Evolutionary conservation across 1,139 yeast genomes (phyloP), one percentile per base, ranked within the genome.

Genomic region (Wickerhamomyces sp.): DNA sequence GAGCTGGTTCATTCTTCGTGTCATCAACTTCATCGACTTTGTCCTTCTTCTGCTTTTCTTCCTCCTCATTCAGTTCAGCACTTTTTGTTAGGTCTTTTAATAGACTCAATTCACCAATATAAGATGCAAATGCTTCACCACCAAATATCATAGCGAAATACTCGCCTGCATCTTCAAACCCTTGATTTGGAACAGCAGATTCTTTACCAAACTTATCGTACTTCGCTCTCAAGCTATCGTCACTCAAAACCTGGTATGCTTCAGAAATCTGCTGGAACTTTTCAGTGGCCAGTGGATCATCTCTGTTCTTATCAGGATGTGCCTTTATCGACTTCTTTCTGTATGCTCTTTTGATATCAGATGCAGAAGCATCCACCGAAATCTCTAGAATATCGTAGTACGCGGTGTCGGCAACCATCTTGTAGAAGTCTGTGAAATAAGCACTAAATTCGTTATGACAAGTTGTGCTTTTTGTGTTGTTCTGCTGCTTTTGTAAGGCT

Each of bases 221-320:
- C 45, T 82, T 78, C 22, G 78, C 72, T 47, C 97, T 72, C 45
- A 88, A 70, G 19, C 74, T 72, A 3, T 80, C 80, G 59, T 87
- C 94, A 48, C 89, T 78, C 47, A 90, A 67, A 2, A 90, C 95
- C 59, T 84, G 94, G 57, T 84, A 85, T 2, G 94, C 95, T 57
- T 84, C 88, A 15, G 70, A 58, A 17, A 70, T 70, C 20, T 65
- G 73, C 50, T 76, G 81, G 52, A 76, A 76, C 50, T 69, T 64
- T 41, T 65, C 72, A 33, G 90, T 90, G 5, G 97, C 96, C 22
- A 68, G 67, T 7, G 92, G 90, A 44, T 63, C 65, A 47, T 81
- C 78, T 18, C 95, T 96, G 55, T 90, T 88, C 68, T 90, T 90
- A 62, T 90, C 97, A 1, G 97, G 97, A 60, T 90, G 97, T 54